These are phyloP conservation scores for Reticulascus tulasneorum DNA, from an alignment of 2,329 filamentous ascomycete genomes.

Conservation along the genomic window DNA sequence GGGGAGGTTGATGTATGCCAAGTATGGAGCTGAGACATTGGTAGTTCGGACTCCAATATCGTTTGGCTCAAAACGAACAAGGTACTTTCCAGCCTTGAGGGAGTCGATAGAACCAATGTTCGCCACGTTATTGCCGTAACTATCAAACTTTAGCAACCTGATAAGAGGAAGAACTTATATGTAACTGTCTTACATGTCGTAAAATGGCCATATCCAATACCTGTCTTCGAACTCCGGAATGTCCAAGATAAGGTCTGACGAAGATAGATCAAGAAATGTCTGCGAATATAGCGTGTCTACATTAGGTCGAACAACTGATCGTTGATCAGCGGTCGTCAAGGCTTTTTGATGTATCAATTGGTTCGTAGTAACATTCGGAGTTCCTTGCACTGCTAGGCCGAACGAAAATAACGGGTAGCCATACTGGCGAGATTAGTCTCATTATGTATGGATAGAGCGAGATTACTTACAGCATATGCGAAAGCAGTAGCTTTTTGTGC, in stretches of 20 bases:
- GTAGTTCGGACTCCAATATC: conserved; percentile 2
- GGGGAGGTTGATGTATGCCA: conserved; percentile 7
- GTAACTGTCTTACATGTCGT: conserved; percentile 21
- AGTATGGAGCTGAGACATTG: not conserved
- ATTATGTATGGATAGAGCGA: too few relatives aligned
- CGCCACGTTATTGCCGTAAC: conserved; percentile 24
- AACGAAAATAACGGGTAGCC: not conserved
- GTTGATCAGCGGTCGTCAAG: conserved; percentile 4
- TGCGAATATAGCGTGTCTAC: conserved; percentile 23
- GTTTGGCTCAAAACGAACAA: conserved; percentile 9
- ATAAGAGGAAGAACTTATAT: too few relatives aligned
- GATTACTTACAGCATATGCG: too few relatives aligned
- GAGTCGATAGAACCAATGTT: conserved; percentile 18
- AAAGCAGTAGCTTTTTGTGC: too few relatives aligned
- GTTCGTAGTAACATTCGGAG: not conserved
- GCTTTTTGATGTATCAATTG: not conserved
- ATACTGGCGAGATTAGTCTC: too few relatives aligned
- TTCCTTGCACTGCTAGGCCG: not conserved
- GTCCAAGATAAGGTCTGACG: conserved; percentile 18
- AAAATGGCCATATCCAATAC: conserved; percentile 22
- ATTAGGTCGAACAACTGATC: conserved; percentile 18
- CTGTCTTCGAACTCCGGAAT: conserved; percentile 19
- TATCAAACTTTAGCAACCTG: conserved; percentile 3
- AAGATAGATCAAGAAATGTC: conserved; percentile 20
- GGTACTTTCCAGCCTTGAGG: conserved; percentile 18